phyloP scores from a whole-genome alignment of 2,329 filamentous ascomycete species.

The Paecilomyces dactylethromorphus region DNA sequence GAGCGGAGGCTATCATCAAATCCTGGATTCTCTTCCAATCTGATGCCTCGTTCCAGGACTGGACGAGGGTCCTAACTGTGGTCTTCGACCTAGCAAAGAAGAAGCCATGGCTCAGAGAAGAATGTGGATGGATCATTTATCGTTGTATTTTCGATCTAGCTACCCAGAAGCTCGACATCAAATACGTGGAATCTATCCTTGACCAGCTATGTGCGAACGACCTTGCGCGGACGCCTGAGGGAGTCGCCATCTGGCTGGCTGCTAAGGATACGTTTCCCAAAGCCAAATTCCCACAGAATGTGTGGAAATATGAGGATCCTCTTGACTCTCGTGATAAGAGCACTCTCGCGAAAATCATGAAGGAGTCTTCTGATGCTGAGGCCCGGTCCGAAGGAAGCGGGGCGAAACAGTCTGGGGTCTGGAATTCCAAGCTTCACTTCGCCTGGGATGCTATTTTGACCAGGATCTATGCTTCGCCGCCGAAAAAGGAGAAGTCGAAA shows the following conservation, averaged over 20 bases:
- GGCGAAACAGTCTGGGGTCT: slow-evolving; percentile 55
- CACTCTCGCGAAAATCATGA: slow-evolving; percentile 68
- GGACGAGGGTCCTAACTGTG: slow-evolving; percentile 60
- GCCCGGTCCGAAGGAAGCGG: slow-evolving; percentile 21
- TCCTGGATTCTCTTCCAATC: slow-evolving; percentile 63
- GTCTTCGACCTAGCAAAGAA: slow-evolving; percentile 68
- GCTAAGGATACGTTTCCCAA: slow-evolving; percentile 58
- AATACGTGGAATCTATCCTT: slow-evolving; percentile 57
- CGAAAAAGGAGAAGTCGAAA: slow-evolving; percentile 21
- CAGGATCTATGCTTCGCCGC: slow-evolving; percentile 25
- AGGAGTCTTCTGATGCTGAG: slow-evolving; percentile 48
- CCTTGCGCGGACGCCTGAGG: slow-evolving; percentile 75
- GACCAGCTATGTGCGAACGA: slow-evolving; percentile 57
- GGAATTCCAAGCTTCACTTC: slow-evolving; percentile 76
- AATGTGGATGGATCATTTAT: slow-evolving; percentile 77
- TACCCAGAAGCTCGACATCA: slow-evolving; percentile 27
- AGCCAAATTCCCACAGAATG: slow-evolving; percentile 58
- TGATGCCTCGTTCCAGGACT: slow-evolving; percentile 45
- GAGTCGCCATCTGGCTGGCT: slow-evolving; percentile 79
- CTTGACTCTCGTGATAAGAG: slow-evolving; percentile 62
- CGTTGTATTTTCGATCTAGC: slow-evolving; percentile 58
- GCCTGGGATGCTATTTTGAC: slow-evolving; percentile 76
- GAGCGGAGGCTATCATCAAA: slow-evolving; percentile 76
- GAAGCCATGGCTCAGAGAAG: slow-evolving; percentile 83
- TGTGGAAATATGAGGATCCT: slow-evolving; percentile 70